Base-by-base conservation (phyloP, 352 stramenopile genomes). In the Albugo laibachii region DNA sequence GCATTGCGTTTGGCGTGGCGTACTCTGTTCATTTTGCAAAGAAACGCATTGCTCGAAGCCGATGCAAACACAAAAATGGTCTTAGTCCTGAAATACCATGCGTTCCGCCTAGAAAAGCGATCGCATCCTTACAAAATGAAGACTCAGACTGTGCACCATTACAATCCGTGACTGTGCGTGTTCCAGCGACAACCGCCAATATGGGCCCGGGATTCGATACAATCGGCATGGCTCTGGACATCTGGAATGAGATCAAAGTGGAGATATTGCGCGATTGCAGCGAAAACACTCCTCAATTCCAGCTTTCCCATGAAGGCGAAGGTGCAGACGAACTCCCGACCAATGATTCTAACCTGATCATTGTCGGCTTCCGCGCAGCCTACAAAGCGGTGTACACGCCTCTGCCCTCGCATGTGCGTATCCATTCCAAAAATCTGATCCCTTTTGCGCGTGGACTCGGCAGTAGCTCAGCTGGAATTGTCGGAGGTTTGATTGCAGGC, bases 241-340 rank as follows among this genome's bases (percentile, higher is more conserved):
- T 99, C 51, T 99, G 95, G 95, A 97, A 84, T 16, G 94, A 99
- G 71, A 93, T 98, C 36, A 97, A 93, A 16, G 93, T 97, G 5
- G 73, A 94, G 57, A 69, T 96, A 16, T 52, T 81, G 59, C 54
- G 57, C 11, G 54, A 52, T 37, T 43, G 16, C 20, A 24, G 16
- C 20, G 38, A 3, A 24, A 24, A 19, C 38, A 48, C 74, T 16
- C 79, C 84, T 27, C 77, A 65, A 45, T 95, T 99, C 62, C 75
- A 81, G 60, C 96, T 99, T 53, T 95, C 87, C 15, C 96, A 95
- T 52, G 92, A 98, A 55, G 95, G 95, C 44, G 94, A 98, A 41
- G 95, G 95, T 42, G 89, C 89, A 11, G 70, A 72, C 14, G 81
- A 97, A 55, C 82, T 97, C 58, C 77, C 79, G 8, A 83, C 63